A percentile compares a stretch with the other conserved stretches of the same genome.
Conservation (phyloP, 352 stramenopile species). For the Pythium guiyangense region DNA sequence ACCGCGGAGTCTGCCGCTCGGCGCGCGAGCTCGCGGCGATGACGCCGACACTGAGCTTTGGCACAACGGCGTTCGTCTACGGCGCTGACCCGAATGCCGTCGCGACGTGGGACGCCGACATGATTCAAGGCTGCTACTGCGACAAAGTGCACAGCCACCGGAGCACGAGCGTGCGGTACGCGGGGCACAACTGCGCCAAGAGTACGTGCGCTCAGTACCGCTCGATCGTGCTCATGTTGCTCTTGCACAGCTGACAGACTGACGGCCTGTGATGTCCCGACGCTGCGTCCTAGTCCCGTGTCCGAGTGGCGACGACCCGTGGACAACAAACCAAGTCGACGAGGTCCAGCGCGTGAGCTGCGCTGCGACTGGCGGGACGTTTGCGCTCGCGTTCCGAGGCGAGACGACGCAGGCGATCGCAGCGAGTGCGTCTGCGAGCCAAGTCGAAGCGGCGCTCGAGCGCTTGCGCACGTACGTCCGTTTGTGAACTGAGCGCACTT, state of each 20-base stretch:
- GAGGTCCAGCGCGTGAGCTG: slow-evolving; percentile 81
- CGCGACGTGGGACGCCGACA: slow-evolving; percentile 86
- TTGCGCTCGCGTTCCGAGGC: slow-evolving; percentile 76
- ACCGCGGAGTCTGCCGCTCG: slow-evolving; percentile 40
- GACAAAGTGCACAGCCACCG: slow-evolving; percentile 66
- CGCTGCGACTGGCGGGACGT: slow-evolving; percentile 57
- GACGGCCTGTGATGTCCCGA: neutral
- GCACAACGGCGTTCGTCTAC: slow-evolving; percentile 49
- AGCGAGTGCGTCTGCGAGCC: slow-evolving; percentile 16
- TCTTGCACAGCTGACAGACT: no score
- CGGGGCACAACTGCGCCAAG: slow-evolving; percentile 75
- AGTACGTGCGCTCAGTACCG: no score
- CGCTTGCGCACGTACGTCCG: slow-evolving; percentile 50
- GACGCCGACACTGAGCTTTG: slow-evolving; percentile 34
- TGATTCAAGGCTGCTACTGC: slow-evolving; percentile 83
- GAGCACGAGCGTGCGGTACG: slow-evolving; percentile 44
- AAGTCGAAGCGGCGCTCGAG: slow-evolving; percentile 43
- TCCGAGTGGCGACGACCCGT: slow-evolving; percentile 84
- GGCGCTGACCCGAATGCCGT: slow-evolving; percentile 66
- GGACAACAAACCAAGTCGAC: slow-evolving; percentile 62
- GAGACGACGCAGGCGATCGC: slow-evolving; percentile 45
- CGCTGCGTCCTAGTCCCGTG: slow-evolving; percentile 41
- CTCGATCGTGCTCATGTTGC: no score
- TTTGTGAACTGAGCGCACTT: neutral
- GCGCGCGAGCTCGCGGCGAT: slow-evolving; percentile 49